Base-by-base conservation (phyloP, 2,329 filamentous ascomycete species). In the Stachybotrys chartarum region DNA sequence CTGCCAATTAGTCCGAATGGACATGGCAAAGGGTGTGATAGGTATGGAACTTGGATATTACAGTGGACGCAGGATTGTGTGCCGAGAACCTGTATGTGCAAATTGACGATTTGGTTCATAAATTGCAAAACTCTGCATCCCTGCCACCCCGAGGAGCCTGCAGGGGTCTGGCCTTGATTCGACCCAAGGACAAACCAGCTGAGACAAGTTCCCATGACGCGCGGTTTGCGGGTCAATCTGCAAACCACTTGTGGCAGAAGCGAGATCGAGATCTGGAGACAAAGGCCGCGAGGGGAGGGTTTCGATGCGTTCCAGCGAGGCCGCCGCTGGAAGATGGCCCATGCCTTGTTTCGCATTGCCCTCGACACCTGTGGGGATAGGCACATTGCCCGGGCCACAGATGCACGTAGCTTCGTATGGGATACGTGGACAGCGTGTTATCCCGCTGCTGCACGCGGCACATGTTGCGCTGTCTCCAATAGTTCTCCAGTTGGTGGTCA, bases 141-240 rank as follows among this genome's bases (percentile, higher is more conserved):
- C 49, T 51, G 49, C 30, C 49, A 3, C 11, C n/a, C 49, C 30
- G 32, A 42, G 10, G 10, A 14, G 14, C 32, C 17, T 32, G 11
- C 50, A 52, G 50, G 50, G 50, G 42, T 52, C 11, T 44, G 18
- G 35, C 50, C 50, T 52, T 52, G 50, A 52, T 52, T 42, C 35
- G 50, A 3, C 35, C 35, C 24, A 51, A 52, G 50, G 50, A 32
- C 35, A 3, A 42, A 32, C 24, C 24, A 24, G 24, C 50, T 52
- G 50, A 52, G 50, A 52, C 50, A 52, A 32, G 32, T 52, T 52
- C 50, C 50, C 39, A 17, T 52, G 32, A 32, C 50, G 35, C 31
- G n/a, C 30, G 50, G 50, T 32, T 42, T 17, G 32, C 50, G 32
- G 50, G 50, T 32, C 50, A 16, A 52, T 52, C 35, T 42, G 50